Conservation (phyloP, 768 basidiomycete genomes). For the Mycena sanguinolenta region DNA sequence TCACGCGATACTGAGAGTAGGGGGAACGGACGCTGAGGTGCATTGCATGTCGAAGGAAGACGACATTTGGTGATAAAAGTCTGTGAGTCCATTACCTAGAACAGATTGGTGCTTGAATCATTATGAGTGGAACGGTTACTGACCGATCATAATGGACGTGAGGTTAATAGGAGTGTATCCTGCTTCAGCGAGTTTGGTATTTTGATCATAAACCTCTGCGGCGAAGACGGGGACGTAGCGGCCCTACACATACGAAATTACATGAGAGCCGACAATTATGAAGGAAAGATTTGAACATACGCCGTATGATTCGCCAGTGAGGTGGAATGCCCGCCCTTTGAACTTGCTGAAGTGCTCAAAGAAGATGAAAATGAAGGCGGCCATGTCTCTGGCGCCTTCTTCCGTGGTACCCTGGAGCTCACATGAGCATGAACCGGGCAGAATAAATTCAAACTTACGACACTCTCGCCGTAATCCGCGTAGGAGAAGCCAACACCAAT, state of each 20-base stretch:
- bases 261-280: not conserved
- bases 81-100: constrained; percentile 59
- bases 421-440: not conserved
- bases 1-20: constrained; percentile 52
- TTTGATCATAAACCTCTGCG: constrained; percentile 63
- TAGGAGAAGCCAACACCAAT: constrained; percentile 74
- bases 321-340: constrained; percentile 74
- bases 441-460: constrained; percentile 43
- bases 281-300: constrained; percentile 45
- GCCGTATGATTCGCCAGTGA: constrained; percentile 71
- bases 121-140: constrained; percentile 36
- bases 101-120: constrained; percentile 16
- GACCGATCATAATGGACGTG: constrained; percentile 60
- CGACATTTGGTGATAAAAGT: constrained; percentile 52
- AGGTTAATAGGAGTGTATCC: constrained; percentile 65
- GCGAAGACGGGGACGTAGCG: constrained; percentile 67
- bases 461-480: constrained; percentile 72
- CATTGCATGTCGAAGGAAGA: constrained; percentile 65
- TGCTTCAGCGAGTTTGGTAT: constrained; percentile 50
- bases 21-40: constrained; percentile 54
- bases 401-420: constrained; percentile 7
- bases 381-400: constrained; percentile 63
- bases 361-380: constrained; percentile 78
- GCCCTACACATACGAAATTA: constrained; percentile 48
- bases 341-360: constrained; percentile 82